phyloP scores from a whole-genome alignment of 768 basidiomycete species.

The Macrolepiota albuminosa region DNA sequence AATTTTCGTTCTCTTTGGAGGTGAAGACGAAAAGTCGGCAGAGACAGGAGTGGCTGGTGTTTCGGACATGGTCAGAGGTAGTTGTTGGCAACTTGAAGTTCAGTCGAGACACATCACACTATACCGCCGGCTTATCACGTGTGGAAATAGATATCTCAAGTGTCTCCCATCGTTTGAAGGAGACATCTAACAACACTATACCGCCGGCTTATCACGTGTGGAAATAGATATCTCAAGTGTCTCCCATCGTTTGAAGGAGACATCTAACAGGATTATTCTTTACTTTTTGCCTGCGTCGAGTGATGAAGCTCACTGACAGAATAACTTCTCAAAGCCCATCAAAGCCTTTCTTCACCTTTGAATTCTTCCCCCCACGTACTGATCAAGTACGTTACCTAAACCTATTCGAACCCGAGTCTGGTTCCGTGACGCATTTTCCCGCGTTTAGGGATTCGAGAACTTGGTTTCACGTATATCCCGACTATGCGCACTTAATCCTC shows the following conservation, averaged over 20 bases:
- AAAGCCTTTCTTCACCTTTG: constrained; percentile 86
- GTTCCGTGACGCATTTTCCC: constrained; percentile 1
- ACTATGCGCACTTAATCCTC: constrained; percentile 67
- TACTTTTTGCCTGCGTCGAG: neutral
- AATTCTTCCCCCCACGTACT: constrained; percentile 96
- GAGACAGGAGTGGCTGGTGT: constrained; percentile 61
- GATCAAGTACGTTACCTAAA: constrained; percentile 53
- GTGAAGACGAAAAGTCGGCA: constrained; percentile 81
- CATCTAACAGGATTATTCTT: neutral
- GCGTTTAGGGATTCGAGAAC: constrained; percentile 80
- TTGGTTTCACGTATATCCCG: constrained; percentile 83
- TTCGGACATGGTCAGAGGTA: constrained; percentile 32
- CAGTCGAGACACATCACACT: constrained; percentile 11
- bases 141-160: constrained; percentile 6
- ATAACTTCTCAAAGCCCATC: constrained; percentile 39
- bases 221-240: constrained; percentile 5
- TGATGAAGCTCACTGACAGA: constrained; percentile 74
- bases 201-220: constrained; percentile 13
- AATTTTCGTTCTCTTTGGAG: constrained; percentile 94
- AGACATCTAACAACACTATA: neutral
- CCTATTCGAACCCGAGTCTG: neutral
- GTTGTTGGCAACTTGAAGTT: constrained; percentile 1
- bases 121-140: constrained; percentile 13
- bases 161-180: neutral
- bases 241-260: neutral